Conservation (phyloP, 805 yeast genomes). For the Ogataea polymorpha region DNA sequence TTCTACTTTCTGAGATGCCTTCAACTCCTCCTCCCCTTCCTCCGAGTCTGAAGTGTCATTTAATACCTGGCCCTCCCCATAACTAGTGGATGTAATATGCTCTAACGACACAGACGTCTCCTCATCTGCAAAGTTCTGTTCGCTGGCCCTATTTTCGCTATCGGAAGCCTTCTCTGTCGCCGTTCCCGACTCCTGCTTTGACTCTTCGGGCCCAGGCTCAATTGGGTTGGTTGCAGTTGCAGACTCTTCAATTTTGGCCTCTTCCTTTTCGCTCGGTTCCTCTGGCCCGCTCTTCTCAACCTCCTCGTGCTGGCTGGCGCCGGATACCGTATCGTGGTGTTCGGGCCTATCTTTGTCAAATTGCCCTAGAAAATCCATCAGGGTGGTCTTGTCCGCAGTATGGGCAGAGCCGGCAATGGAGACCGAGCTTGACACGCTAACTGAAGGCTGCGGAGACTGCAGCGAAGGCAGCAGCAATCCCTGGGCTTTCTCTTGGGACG, state of each 20-base stretch:
- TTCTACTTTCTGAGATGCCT: too few relatives aligned
- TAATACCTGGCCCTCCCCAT: conserved; percentile 19
- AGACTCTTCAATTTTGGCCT: too few relatives aligned
- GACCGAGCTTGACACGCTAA: conserved; percentile 18
- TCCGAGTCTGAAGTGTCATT: conserved; percentile 19
- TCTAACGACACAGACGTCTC: conserved; percentile 1
- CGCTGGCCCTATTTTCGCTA: too few relatives aligned
- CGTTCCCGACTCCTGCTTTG: too few relatives aligned
- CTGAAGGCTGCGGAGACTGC: conserved; percentile 23
- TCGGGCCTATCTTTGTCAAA: conserved; percentile 13
- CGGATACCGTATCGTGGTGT: conserved; percentile 5
- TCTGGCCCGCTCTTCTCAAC: conserved; percentile 1
- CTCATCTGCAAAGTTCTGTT: not conserved
- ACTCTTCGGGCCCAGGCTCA: too few relatives aligned
- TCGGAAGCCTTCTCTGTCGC: too few relatives aligned
- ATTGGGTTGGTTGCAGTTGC: too few relatives aligned
- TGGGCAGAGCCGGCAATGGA: conserved; percentile 13
- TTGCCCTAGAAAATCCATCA: conserved; percentile 21
- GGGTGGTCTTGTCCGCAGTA: conserved; percentile 8
- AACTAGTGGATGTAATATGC: conserved; percentile 23
- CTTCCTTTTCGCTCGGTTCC: not conserved
- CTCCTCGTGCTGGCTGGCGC: not conserved
- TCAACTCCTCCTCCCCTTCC: not conserved
- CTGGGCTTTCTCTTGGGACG: conserved; percentile 7
- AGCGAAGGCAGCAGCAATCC: conserved; percentile 23